These are phyloP conservation scores for Aspergillus carlsbadensis DNA, from an alignment of 495 filamentous ascomycete genomes.

Conservation along the genomic window DNA sequence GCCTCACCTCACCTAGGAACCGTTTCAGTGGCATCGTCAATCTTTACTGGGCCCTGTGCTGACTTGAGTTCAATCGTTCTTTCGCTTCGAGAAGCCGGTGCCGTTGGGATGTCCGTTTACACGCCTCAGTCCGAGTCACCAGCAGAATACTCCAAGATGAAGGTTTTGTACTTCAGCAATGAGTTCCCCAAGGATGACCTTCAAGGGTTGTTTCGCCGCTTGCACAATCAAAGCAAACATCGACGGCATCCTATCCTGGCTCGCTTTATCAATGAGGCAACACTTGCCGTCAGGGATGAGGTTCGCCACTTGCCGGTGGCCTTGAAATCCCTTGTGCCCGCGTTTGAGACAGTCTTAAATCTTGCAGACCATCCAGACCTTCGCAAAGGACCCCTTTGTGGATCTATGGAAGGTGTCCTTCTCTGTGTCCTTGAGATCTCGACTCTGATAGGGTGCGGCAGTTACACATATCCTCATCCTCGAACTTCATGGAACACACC, in stretches of 20 bases:
- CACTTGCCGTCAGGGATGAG: slow-evolving; percentile 36
- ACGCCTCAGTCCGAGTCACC: slow-evolving; percentile 4
- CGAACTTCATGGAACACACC: not conserved
- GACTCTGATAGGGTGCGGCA: slow-evolving; percentile 36
- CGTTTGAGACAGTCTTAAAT: slow-evolving; percentile 35
- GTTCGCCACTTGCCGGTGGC: slow-evolving; percentile 8
- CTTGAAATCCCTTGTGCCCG: slow-evolving; percentile 24
- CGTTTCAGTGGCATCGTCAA: too few relatives aligned
- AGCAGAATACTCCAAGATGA: slow-evolving; percentile 4
- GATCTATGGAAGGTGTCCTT: slow-evolving; percentile 35
- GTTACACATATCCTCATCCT: not conserved
- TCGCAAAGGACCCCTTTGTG: slow-evolving; percentile 32
- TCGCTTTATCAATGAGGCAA: slow-evolving; percentile 35
- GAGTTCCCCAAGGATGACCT: slow-evolving; percentile 41
- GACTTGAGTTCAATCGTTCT: not conserved
- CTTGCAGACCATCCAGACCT: slow-evolving; percentile 31
- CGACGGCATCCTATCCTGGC: slow-evolving; percentile 27
- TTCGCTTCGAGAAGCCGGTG: not conserved
- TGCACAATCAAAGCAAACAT: slow-evolving; percentile 40
- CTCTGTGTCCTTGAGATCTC: slow-evolving; percentile 33
- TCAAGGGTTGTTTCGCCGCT: slow-evolving; percentile 30
- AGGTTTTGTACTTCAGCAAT: slow-evolving; percentile 42
- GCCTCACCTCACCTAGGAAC: too few relatives aligned
- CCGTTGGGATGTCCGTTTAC: slow-evolving; percentile 6
- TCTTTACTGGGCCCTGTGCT: slow-evolving; percentile 6